These are phyloP conservation scores for Fusarium poae DNA, from an alignment of 2,329 filamentous ascomycete species.

Conservation along the genomic window DNA sequence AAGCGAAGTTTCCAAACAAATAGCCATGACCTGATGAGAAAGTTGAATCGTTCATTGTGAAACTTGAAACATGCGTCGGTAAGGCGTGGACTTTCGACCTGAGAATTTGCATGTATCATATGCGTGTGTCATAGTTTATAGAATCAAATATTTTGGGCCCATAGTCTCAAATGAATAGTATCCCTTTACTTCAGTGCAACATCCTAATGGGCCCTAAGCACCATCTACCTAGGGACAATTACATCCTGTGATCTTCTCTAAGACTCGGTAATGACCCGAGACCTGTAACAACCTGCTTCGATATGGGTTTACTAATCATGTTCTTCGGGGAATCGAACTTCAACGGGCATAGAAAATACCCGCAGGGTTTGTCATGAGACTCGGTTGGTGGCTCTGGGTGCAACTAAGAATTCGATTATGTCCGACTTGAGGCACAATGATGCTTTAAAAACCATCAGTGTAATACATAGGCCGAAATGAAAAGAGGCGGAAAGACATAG, in stretches of 20 bases:
- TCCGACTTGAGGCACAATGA: neutral
- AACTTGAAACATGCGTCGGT: neutral
- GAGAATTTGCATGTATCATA: neutral
- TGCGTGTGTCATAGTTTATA: neutral
- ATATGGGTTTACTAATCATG: no score
- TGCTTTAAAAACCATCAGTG: neutral
- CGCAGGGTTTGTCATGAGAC: neutral
- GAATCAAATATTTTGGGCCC: neutral
- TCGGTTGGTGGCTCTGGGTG: neutral
- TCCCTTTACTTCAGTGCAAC: neutral
- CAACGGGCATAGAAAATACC: neutral
- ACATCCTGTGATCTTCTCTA: neutral
- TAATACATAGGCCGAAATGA: neutral
- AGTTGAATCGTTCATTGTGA: neutral
- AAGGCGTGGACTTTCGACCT: neutral
- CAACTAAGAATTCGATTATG: neutral
- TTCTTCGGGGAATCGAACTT: neutral
- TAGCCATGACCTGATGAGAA: neutral
- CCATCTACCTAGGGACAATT: neutral
- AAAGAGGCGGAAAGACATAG: neutral
- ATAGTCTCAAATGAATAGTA: neutral
- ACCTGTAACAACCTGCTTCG: neutral
- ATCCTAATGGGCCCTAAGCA: neutral
- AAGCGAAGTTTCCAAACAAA: conserved; percentile 2
- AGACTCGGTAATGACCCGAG: neutral